Evolutionary conservation across 2,329 filamentous ascomycete genomes (phyloP).

Genomic region (Colletotrichum cereale): DNA sequence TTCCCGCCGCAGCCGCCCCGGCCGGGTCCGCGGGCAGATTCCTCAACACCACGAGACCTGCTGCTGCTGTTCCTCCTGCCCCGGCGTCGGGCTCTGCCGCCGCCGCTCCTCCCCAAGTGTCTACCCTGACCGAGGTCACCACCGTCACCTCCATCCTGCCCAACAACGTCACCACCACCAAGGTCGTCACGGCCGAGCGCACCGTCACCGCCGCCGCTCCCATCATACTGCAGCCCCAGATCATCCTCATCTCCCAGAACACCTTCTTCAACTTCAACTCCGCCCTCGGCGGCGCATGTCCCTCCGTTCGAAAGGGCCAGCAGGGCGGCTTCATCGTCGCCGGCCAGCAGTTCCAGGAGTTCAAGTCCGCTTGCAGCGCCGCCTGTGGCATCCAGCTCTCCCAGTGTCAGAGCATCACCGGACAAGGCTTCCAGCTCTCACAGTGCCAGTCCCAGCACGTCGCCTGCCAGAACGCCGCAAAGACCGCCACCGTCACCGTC

Average conservation of each 20-base stretch:
- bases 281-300: conserved; percentile 37
- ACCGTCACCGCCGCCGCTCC: conserved; percentile 35
- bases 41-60: conserved; percentile 36
- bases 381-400: conserved; percentile 41
- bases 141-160: conserved; percentile 25
- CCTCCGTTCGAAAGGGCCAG: conserved; percentile 34
- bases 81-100: conserved; percentile 13
- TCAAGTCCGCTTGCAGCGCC: conserved; percentile 39
- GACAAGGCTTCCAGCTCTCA: conserved; percentile 39
- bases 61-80: neutral
- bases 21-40: conserved; percentile 31
- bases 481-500: conserved; percentile 40
- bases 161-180: conserved; percentile 37
- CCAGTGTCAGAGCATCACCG: conserved; percentile 41
- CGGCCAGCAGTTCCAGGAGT: conserved; percentile 37
- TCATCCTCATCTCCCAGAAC: conserved; percentile 41
- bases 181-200: conserved; percentile 36
- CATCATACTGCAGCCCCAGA: conserved; percentile 31
- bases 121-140: conserved; percentile 31
- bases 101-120: conserved; percentile 9
- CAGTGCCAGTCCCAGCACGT: conserved; percentile 41
- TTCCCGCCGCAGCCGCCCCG: neutral
- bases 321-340: conserved; percentile 41
- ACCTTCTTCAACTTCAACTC: conserved; percentile 42
- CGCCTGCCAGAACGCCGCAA: conserved; percentile 39